These are phyloP conservation scores for Podospora conica DNA, from an alignment of 495 filamentous ascomycete genomes.

Conservation along the genomic window DNA sequence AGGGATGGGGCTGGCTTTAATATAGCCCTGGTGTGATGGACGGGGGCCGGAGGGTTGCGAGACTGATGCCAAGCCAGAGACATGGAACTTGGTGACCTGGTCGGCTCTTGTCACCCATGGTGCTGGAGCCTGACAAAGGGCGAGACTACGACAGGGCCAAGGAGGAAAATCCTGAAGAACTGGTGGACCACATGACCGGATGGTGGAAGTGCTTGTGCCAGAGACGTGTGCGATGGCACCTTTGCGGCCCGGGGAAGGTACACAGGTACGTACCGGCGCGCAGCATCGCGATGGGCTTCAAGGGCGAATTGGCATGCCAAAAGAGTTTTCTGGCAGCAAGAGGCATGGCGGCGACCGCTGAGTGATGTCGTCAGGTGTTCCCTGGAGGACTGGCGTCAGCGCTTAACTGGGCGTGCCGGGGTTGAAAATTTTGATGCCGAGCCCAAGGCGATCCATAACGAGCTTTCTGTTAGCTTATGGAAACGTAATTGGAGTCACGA, in stretches of 20 bases:
- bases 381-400: constrained; percentile 4
- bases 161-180: not conserved
- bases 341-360: not conserved
- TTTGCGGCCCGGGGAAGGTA: not conserved
- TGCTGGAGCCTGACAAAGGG: not conserved
- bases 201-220: not conserved
- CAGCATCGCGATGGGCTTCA: not conserved
- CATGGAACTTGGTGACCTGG: not conserved
- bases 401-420: constrained; percentile 9
- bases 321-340: not conserved
- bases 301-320: too few relatives aligned
- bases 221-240: not conserved
- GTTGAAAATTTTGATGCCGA: constrained; percentile 26
- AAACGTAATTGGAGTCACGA: constrained; percentile 32
- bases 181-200: not conserved
- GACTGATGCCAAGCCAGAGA: not conserved
- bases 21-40: constrained; percentile 1
- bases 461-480: constrained; percentile 30
- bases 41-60: not conserved
- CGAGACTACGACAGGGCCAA: not conserved
- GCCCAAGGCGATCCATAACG: constrained; percentile 11
- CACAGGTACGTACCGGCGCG: not conserved
- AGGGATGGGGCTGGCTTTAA: not conserved
- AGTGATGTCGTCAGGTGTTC: constrained; percentile 10
- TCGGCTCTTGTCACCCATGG: not conserved